A percentile compares a stretch with the other conserved stretches of the same genome.
Evolutionary conservation across 164 flowering plant genomes (phyloP).

Genomic region (Liquidambar formosana): DNA sequence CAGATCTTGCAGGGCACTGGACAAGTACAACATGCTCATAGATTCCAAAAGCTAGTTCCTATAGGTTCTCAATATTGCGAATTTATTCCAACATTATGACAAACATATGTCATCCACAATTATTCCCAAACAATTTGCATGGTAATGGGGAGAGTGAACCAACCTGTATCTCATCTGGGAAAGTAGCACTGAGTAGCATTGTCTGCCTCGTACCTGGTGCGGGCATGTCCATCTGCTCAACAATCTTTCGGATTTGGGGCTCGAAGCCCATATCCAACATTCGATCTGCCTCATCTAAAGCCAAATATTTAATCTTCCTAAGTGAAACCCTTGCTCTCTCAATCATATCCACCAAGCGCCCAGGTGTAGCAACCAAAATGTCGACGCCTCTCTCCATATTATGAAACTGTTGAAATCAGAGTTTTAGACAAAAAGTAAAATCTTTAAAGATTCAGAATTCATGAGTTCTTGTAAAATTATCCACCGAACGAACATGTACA

Average conservation of each 20-base stretch:
- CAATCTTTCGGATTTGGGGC: slow-evolving; percentile 61
- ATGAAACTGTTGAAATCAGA: slow-evolving; percentile 34
- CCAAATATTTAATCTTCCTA: slow-evolving; percentile 44
- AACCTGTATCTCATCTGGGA: slow-evolving; percentile 66
- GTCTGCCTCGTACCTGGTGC: slow-evolving; percentile 56
- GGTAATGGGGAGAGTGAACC: background rate
- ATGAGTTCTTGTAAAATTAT: no score
- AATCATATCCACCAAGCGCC: slow-evolving; percentile 65
- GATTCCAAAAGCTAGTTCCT: no score
- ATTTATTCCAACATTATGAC: no score
- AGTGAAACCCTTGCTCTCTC: slow-evolving; percentile 60
- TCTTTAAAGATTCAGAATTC: background rate
- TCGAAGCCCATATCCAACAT: slow-evolving; percentile 81
- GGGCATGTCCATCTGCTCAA: slow-evolving; percentile 63
- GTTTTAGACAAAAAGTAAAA: background rate
- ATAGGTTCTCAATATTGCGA: no score
- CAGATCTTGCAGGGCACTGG: no score
- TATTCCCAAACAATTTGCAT: no score
- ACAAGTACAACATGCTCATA: no score
- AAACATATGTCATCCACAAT: background rate
- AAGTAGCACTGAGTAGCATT: slow-evolving; percentile 72
- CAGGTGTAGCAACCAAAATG: slow-evolving; percentile 75
- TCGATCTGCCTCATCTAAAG: slow-evolving; percentile 71
- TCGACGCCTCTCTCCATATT: slow-evolving; percentile 61
- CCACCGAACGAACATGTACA: no score